phyloP scores from a whole-genome alignment of 176 grass and related monocot species.

The Triticum timopheevii region DNA sequence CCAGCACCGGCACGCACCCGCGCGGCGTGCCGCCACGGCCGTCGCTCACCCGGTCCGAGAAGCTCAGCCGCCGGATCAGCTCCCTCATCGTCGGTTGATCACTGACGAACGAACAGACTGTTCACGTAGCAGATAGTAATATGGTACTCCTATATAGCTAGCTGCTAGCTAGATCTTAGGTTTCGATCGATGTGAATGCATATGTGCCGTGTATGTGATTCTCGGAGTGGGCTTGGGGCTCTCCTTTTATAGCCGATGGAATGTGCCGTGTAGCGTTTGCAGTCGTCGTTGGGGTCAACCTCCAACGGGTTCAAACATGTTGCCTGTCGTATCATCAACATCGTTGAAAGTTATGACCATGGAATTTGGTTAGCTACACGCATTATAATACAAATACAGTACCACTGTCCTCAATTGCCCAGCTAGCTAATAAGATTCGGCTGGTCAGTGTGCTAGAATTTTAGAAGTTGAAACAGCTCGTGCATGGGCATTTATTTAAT shows the following conservation, averaged over 20 bases:
- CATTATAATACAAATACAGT: background rate
- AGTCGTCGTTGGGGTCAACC: background rate
- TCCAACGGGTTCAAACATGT: background rate
- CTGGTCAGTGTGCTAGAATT: too few species aligned
- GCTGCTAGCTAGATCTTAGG: background rate
- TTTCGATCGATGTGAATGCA: background rate
- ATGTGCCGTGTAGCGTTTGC: background rate
- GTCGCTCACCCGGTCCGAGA: slow-evolving; percentile 34
- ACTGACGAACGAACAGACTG: too few species aligned
- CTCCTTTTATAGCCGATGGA: slow-evolving; percentile 10
- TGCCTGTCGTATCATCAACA: slow-evolving; percentile 22
- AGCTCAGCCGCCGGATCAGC: slow-evolving; percentile 52
- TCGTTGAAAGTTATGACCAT: slow-evolving; percentile 32
- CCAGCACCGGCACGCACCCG: slow-evolving; percentile 73
- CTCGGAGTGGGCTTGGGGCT: too few species aligned
- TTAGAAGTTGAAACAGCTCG: too few species aligned
- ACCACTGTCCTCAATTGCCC: too few species aligned
- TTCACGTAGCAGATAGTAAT: background rate
- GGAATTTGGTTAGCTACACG: background rate
- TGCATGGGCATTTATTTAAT: too few species aligned
- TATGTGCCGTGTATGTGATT: background rate
- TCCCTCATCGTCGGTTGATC: slow-evolving; percentile 21
- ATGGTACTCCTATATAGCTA: background rate
- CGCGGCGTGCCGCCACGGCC: slow-evolving; percentile 30
- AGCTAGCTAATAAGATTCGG: too few species aligned